Base-by-base conservation (phyloP, 2,329 filamentous ascomycete species). In the Exophiala sideris region DNA sequence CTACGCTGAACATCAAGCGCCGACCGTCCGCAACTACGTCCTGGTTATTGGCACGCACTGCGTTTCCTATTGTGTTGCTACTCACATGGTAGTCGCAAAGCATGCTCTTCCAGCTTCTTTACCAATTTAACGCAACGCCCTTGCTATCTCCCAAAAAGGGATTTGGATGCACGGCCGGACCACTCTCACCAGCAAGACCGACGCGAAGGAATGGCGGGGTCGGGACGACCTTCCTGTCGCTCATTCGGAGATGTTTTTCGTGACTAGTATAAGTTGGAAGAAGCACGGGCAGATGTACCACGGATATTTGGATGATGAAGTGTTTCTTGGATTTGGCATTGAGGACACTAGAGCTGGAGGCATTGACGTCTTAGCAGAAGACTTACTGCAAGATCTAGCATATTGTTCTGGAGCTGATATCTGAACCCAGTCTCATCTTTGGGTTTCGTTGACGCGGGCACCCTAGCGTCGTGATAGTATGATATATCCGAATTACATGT, bases 1-100 rank as follows among this genome's bases (percentile, higher is more conserved):
- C 86, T 14, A 85, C 84, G n/a, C 76, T 70, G 73, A 91, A 96
- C 84, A 95, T 92, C 62, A 84, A 75, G 24, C 76, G 70, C 51
- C 90, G 88, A 50, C 90, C 87, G 63, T 95, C 87, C 6, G 72
- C 66, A 10, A 84, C 84, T 9, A 86, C 88, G 65, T 91, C 87
- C 16, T 84, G 77, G 45, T 87, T 88, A 67, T 80, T 74, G 8
- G 84, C 73, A 52, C 87, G 85, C 62, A 90, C 85, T 45, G 90
- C 89, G 16, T 18, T 18, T 18, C 2, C 16, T 3, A 18, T 18
- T 18, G 16, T 18, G 2, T 18, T 18, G 16, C 16, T 18, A 18
- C 16, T 18, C 3, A 18, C 16, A 18, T 18, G 16, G 16, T 18
- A 18, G 16, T 18, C 2, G 16, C 16, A 18, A 18, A 18, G 16